Evolutionary conservation across 2,329 filamentous ascomycete genomes (phyloP).

Genomic region (Aspergillus tanneri): DNA sequence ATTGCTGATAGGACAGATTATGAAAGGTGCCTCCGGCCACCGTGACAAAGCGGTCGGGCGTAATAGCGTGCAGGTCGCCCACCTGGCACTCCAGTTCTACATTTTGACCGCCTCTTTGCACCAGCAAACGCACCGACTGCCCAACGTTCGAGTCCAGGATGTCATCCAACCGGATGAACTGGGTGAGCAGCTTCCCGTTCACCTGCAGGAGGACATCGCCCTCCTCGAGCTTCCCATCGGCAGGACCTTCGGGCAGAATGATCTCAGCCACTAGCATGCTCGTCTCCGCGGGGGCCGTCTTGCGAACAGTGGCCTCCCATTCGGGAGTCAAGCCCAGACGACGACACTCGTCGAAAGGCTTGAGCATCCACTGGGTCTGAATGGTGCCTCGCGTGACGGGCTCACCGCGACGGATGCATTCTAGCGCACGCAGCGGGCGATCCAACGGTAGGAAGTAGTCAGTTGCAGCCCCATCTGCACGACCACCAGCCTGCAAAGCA

Average conservation of each 20-base stretch:
- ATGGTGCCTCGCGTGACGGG: slow-evolving; percentile 90
- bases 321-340: slow-evolving; percentile 78
- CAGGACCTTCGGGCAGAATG: slow-evolving; percentile 85
- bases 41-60: slow-evolving; percentile 90
- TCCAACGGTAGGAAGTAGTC: slow-evolving; percentile 97
- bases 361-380: slow-evolving; percentile 94
- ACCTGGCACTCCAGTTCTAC: slow-evolving; percentile 81
- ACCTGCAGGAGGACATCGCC: slow-evolving; percentile 92
- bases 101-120: slow-evolving; percentile 87
- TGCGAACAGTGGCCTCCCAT: slow-evolving; percentile 82
- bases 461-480: slow-evolving; percentile 91
- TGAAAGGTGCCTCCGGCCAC: slow-evolving; percentile 95
- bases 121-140: slow-evolving; percentile 70
- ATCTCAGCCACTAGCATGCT: slow-evolving; percentile 98
- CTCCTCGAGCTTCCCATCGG: slow-evolving; percentile 82
- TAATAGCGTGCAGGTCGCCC: slow-evolving; percentile 89
- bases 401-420: slow-evolving; percentile 75
- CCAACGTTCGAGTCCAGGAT: slow-evolving; percentile 87
- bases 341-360: slow-evolving; percentile 95
- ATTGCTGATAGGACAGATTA: slow-evolving; percentile 94
- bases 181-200: slow-evolving; percentile 87
- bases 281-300: slow-evolving; percentile 85
- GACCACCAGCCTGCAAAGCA: slow-evolving; percentile 88
- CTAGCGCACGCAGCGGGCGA: slow-evolving; percentile 79
- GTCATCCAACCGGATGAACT: slow-evolving; percentile 87